Base-by-base conservation (phyloP, 495 filamentous ascomycete genomes). In the Penicillium simplicissimum region DNA sequence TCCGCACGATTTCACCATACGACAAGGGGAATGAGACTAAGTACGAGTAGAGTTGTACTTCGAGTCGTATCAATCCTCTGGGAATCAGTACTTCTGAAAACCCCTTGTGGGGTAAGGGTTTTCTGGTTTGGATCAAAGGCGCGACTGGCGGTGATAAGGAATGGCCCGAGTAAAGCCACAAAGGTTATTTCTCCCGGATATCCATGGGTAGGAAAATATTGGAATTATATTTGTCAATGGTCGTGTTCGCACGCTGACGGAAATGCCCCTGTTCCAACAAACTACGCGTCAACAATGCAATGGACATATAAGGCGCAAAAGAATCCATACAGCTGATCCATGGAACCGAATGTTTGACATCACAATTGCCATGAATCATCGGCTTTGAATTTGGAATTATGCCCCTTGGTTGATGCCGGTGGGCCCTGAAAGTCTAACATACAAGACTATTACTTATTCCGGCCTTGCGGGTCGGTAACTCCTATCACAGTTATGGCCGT, bases 201-300 rank as follows among this genome's bases (percentile, higher is more conserved):
- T 45, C 42, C 42, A 45, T 19, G 42, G 42, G 42, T 10, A 15
- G 17, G 42, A 11, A 45, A 45, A 45, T 15, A 45, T 45, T 45
- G 42, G 42, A 45, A 17, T 45, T 45, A 45, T 45, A 23, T 17
- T 45, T 45, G 42, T 45, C 42, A 45, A 23, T 45, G n/a, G n/a
- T 45, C 19, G 42, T 45, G 42, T 45, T 23, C 42, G 42, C 42
- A n/a, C n/a, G n/a, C n/a, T n/a, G n/a, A 45, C 42, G 42, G 42
- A 45, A 45, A 45, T 45, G 42, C 42, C 42, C 42, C 42, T 45
- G 42, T 45, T 45, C 42, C 42, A 45, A 45, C 42, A 45, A 23
- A 11, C 42, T 9, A 45, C 13, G 17, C 15, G 42, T 45, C 42
- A 45, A 45, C 42, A 45, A 45, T 7, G 42, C 13, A 45, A 45